Evolutionary conservation across 2,329 filamentous ascomycete species (phyloP).

Genomic region (Ascochyta viciae-villosae): DNA sequence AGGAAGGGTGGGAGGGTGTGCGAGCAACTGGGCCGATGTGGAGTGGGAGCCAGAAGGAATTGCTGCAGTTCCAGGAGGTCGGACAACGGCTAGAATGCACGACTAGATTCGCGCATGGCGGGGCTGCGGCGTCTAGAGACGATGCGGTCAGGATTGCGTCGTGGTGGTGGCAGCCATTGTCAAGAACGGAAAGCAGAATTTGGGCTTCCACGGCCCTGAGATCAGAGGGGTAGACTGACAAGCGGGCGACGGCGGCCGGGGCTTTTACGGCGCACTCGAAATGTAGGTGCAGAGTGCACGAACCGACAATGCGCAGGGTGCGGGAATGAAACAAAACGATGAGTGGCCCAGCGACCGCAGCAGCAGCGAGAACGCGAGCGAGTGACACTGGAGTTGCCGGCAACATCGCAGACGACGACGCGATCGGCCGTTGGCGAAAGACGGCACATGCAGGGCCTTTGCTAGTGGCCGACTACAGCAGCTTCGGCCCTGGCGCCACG

Average conservation of each 20-base stretch:
- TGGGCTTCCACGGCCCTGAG: conserved; percentile 14
- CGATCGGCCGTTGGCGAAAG: conserved; percentile 16
- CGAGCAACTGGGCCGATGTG: conserved; percentile 20
- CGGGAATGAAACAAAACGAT: conserved; percentile 7
- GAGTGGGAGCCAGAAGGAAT: conserved; percentile 5
- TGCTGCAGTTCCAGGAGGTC: conserved; percentile 5
- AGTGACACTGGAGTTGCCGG: conserved; percentile 10
- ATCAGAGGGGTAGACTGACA: conserved; percentile 9
- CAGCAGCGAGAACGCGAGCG: conserved; percentile 2
- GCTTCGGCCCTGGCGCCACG: neutral
- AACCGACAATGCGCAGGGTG: conserved; percentile 12
- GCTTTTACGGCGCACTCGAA: conserved; percentile 4
- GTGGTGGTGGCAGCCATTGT: conserved; percentile 18
- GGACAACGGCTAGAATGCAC: conserved; percentile 17
- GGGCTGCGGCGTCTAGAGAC: conserved; percentile 26
- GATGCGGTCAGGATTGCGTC: conserved; percentile 13
- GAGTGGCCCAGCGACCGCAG: conserved; percentile 10
- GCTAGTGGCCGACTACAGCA: neutral
- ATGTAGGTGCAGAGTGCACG: conserved; percentile 10
- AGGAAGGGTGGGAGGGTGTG: conserved; percentile 26
- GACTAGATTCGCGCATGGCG: conserved; percentile 21
- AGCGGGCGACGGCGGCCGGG: conserved; percentile 8
- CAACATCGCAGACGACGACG: conserved; percentile 13
- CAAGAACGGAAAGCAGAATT: conserved; percentile 21
- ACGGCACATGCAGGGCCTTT: conserved; percentile 9